Evolutionary conservation across 2,329 filamentous ascomycete species (phyloP).

Genomic region (Colletotrichum higginsianum): DNA sequence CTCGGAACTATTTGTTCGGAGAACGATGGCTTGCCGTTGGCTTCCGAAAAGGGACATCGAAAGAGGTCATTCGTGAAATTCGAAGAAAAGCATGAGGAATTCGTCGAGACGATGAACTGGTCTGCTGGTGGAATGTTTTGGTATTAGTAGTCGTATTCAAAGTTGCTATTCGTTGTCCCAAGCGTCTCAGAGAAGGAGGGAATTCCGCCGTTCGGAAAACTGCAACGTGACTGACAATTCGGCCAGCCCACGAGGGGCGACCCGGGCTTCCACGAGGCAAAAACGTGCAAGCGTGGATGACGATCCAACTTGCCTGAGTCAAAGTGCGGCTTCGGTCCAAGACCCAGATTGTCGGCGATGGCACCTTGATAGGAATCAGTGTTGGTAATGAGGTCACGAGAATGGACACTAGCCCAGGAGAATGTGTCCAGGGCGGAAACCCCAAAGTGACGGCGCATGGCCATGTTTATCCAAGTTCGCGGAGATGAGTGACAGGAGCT

Average conservation of each 20-base stretch:
- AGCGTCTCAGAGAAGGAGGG: not conserved
- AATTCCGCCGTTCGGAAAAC: not conserved
- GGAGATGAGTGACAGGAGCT: constrained; percentile 27
- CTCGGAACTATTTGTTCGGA: not conserved
- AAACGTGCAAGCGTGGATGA: not conserved
- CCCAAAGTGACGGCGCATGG: not conserved
- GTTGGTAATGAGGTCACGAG: not conserved
- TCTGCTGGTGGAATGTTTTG: not conserved
- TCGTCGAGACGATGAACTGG: not conserved
- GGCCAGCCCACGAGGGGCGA: not conserved
- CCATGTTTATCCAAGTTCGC: not conserved
- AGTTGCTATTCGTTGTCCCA: not conserved
- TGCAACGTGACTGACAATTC: not conserved
- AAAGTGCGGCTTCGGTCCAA: not conserved
- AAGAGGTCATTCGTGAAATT: too few species aligned
- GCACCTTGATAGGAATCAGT: not conserved
- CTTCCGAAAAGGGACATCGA: not conserved
- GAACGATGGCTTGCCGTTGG: not conserved
- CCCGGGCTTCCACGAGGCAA: constrained; percentile 7
- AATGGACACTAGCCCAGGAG: not conserved
- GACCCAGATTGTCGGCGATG: not conserved
- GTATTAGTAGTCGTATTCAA: not conserved
- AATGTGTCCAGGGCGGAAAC: not conserved
- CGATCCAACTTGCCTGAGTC: not conserved
- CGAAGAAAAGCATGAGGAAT: too few species aligned